Base-by-base conservation (phyloP, 305 asterid genomes). In the Fraxinus latifolia region DNA sequence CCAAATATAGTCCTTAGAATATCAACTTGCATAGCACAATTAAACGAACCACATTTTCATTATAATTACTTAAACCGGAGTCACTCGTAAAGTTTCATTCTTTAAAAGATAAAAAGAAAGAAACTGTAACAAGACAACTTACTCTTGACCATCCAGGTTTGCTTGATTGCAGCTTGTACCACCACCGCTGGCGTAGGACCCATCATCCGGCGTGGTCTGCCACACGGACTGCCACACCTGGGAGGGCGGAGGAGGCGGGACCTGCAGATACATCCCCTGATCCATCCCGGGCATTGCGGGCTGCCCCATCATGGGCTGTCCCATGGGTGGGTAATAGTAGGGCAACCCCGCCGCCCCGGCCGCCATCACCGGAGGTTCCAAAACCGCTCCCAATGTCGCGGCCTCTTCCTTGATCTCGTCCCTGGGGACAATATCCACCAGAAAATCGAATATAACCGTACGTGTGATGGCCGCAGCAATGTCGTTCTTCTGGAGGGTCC, bases 161-260 rank as follows among this genome's bases (percentile, higher is more conserved):
- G 84, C 89, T 85, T 87, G 90, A 25, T 84, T 87, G 79, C 83
- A 79, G 81, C 87, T 81, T 47, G 85, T 78, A 25, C 82, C 85
- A 14, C 79, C 83, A 14, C 86, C 90, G 74, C 85, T 77, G 71
- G 79, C 90, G 53, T 87, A 89, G 3, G 89, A 78, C 17, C 85
- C 71, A 62, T 23, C 71, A 62, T 25, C 71, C n/a, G 33, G 33
- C 32, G 71, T 62, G 32, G 87, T 71, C 88, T 87, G 90, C 92
- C 92, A 89, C 14, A 84, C 89, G 5, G 90, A 85, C 81, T 87
- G 90, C 92, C 92, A 89, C 31, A 89, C 92, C 86, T 89, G 91
- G 44, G 92, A 84, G 6, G 89, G 89, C 27, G 71, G 71, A 62
- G 32, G 71, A 55, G 88, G 90, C 39, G 89, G 87, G 15, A 83